phyloP scores from a whole-genome alignment of 1,284 basidiomycete genomes.

The Butyriboletus appendiculatus region DNA sequence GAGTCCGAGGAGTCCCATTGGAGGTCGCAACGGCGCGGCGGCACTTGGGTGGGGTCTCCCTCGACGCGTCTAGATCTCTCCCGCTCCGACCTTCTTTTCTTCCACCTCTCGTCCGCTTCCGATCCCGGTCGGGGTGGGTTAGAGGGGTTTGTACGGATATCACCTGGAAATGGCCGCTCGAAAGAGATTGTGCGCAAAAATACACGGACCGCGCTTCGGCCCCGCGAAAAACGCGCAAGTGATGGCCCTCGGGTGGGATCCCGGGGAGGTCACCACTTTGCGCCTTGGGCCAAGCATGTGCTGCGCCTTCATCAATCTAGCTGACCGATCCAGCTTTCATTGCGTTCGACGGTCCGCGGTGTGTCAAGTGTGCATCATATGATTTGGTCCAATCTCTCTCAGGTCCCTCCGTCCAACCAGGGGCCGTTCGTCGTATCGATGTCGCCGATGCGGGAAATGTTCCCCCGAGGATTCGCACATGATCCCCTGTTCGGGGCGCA shows the following conservation, averaged over 20 bases:
- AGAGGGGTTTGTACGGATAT: background rate
- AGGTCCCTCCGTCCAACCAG: background rate
- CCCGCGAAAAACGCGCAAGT: background rate
- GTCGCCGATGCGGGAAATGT: background rate
- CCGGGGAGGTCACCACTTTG: background rate
- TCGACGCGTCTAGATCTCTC: background rate
- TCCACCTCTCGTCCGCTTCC: background rate
- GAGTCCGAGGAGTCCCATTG: constrained; percentile 1
- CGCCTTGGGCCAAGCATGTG: background rate
- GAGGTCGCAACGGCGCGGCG: background rate
- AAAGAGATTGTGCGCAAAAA: background rate
- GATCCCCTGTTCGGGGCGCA: no score
- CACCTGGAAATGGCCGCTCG: background rate
- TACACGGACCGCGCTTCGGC: background rate
- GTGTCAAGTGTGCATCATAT: background rate
- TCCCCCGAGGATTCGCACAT: no score
- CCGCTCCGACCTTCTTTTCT: background rate
- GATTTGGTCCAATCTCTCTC: no score
- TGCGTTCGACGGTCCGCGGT: background rate
- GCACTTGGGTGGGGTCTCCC: background rate
- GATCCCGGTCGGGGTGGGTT: background rate
- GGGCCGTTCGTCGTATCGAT: background rate
- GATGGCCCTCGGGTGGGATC: background rate
- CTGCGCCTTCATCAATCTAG: background rate
- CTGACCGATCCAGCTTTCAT: no score